Conservation (phyloP, 169 alveolate species). For the Cryptosporidium bovis region DNA sequence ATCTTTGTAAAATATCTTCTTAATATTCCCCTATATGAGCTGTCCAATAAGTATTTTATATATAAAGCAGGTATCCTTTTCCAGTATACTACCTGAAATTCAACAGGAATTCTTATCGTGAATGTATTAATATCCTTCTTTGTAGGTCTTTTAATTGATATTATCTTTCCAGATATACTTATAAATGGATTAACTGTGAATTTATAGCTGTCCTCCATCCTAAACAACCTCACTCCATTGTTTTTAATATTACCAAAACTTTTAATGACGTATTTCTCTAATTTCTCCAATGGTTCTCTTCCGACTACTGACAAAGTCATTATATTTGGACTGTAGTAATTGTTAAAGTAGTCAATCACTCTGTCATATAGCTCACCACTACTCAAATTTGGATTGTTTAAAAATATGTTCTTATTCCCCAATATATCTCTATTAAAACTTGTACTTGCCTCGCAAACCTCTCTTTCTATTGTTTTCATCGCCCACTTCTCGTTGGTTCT, state of each 20-base stretch:
- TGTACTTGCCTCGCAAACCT: background rate
- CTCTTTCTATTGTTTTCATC: slow-evolving; percentile 38
- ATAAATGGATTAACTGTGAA: slow-evolving; percentile 29
- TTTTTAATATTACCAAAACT: slow-evolving; percentile 32
- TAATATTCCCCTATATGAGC: slow-evolving; percentile 17
- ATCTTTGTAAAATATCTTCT: slow-evolving; percentile 19
- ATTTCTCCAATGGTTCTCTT: slow-evolving; percentile 38
- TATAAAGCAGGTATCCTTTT: slow-evolving; percentile 20
- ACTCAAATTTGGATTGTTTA: slow-evolving; percentile 30
- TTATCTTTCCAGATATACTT: slow-evolving; percentile 6
- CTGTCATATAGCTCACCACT: slow-evolving; percentile 40
- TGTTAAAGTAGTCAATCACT: slow-evolving; percentile 8
- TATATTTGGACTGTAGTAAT: slow-evolving; percentile 40
- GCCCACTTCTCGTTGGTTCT: slow-evolving; percentile 35
- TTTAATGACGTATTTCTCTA: slow-evolving; percentile 24
- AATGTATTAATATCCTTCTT: slow-evolving; percentile 20
- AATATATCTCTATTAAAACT: slow-evolving; percentile 3
- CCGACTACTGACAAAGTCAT: slow-evolving; percentile 48
- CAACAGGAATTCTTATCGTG: slow-evolving; percentile 38
- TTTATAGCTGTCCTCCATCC: slow-evolving; percentile 24
- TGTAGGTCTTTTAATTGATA: background rate
- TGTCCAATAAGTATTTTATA: slow-evolving; percentile 35
- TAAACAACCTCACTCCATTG: background rate
- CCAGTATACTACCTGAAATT: slow-evolving; percentile 26
- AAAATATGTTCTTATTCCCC: slow-evolving; percentile 27